Base-by-base conservation (phyloP, 192 early-diverging fungal species). In the Coemansia sp. region DNA sequence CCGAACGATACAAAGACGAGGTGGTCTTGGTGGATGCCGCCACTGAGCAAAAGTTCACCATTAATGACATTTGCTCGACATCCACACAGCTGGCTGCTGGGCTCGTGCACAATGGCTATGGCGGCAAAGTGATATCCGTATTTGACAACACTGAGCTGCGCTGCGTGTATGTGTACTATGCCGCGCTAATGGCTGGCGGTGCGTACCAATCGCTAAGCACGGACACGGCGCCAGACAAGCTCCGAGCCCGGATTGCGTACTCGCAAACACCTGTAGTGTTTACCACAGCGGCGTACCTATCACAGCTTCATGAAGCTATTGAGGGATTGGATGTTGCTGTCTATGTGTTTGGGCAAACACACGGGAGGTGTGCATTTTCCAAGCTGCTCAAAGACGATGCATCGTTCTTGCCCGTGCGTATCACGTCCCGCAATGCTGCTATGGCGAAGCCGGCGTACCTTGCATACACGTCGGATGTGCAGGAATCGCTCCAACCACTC, bases 181-280 rank as follows among this genome's bases (percentile, higher is more conserved):
- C 77, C 7, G 72, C 77, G 23, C 39, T 80, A 56, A 69, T 80
- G 65, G 60, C 69, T n/a, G 77, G 77, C 32, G 72, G 72, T 2
- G 62, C 77, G 2, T 80, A 68, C 65, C 77, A 80, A 50, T 73
- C 76, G n/a, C 58, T 79, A 32, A 61, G 67, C 62, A 73, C 72
- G 11, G 65, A 65, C 15, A 60, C 61, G 17, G 24, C 45, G 12
- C 56, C 14, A 17, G 21, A 49, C 14, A 37, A 61, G 12, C 67
- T 79, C 32, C 63, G 64, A 1, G 57, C 70, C 21, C 61, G 68
- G n/a, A 70, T 80, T 21, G 37, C 17, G 19, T 29, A 56, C 15
- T 68, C 72, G 11, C 47, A 64, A 27, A 71, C 77, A 5, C 58
- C 68, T 7, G 62, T 67, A 2, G 63, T 80, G 24, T 80, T 74